Evolutionary conservation across 768 basidiomycete species (phyloP).

Genomic region (Mrakia hoshinonis): DNA sequence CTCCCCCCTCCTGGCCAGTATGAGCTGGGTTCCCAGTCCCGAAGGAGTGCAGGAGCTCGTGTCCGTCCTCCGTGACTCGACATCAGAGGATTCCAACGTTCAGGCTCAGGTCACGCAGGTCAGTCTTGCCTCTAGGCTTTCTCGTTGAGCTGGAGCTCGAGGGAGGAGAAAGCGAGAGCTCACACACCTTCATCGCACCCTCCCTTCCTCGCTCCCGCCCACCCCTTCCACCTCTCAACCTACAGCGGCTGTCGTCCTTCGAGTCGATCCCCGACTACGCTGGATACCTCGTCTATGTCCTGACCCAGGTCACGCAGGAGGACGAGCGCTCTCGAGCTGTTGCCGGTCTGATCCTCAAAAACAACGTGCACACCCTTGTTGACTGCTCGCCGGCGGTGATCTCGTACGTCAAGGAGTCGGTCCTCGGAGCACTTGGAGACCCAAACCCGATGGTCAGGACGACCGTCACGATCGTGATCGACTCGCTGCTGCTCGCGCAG

Average conservation of each 20-base stretch:
- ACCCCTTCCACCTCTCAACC: not conserved
- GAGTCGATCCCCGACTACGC: conserved; percentile 86
- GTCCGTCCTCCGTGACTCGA: conserved; percentile 82
- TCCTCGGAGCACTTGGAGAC: conserved; percentile 52
- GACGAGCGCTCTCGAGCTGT: conserved; percentile 89
- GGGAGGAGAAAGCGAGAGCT: not conserved
- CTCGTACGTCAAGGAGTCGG: conserved; percentile 44
- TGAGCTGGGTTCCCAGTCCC: conserved; percentile 75
- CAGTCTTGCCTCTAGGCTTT: conserved; percentile 30
- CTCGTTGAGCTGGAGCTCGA: not conserved
- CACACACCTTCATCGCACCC: not conserved
- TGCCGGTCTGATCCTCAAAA: conserved; percentile 94
- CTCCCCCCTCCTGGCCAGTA: conserved; percentile 31
- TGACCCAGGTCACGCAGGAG: conserved; percentile 61
- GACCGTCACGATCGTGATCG: conserved; percentile 87
- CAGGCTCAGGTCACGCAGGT: conserved; percentile 80
- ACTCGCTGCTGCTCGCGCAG: conserved; percentile 73
- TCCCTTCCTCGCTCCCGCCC: not conserved
- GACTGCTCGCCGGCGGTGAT: conserved; percentile 55
- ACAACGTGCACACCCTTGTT: conserved; percentile 72
- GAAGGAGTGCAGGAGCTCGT: conserved; percentile 85
- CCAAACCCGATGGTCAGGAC: conserved; percentile 78
- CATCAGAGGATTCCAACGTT: conserved; percentile 58
- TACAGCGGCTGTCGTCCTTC: conserved; percentile 42
- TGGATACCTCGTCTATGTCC: conserved; percentile 90